phyloP scores from a whole-genome alignment of 306 rosid genomes.

The Cucumis hystrix region DNA sequence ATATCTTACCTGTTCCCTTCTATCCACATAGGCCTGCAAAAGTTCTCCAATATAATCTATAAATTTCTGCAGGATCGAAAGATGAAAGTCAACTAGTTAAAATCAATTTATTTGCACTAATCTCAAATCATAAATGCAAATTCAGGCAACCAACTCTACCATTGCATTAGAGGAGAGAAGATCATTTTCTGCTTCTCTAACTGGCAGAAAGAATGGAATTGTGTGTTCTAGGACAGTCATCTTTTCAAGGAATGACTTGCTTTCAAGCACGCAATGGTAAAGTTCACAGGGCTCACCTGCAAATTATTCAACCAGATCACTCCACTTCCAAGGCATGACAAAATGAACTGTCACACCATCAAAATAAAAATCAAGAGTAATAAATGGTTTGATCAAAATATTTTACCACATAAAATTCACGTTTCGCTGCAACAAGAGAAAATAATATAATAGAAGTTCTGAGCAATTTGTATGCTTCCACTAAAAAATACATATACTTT shows the following conservation, averaged over 20 bases:
- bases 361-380: background rate
- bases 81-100: conserved; percentile 1
- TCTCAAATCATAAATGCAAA: conserved; percentile 17
- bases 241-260: conserved; percentile 95
- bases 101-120: conserved; percentile 5
- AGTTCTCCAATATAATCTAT: conserved; percentile 90
- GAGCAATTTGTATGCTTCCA: background rate
- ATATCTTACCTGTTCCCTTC: conserved; percentile 82
- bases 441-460: background rate
- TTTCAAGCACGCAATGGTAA: conserved; percentile 89
- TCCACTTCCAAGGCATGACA: conserved; percentile 3
- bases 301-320: conserved; percentile 11
- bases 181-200: conserved; percentile 73
- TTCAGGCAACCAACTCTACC: conserved; percentile 41
- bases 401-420: background rate
- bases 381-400: background rate
- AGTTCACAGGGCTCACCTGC: conserved; percentile 73
- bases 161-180: conserved; percentile 81
- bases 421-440: background rate
- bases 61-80: conserved; percentile 62
- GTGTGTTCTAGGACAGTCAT: conserved; percentile 91
- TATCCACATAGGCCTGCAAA: conserved; percentile 86
- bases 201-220: conserved; percentile 75
- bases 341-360: background rate
- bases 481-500: background rate